phyloP scores from a whole-genome alignment of 148 eudicot species.

The Amaranthus palmeri region DNA sequence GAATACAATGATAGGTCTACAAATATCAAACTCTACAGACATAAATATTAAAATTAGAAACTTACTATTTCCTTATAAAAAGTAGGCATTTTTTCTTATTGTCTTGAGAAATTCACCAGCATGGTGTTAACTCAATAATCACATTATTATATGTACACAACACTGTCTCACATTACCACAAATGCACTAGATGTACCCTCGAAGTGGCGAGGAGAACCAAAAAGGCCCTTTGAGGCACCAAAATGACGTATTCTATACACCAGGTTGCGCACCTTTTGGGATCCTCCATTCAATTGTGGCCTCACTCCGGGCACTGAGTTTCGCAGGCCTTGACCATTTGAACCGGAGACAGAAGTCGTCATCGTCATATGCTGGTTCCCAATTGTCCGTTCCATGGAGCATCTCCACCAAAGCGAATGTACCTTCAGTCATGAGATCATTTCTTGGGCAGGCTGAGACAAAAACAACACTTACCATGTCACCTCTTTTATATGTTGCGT shows the following conservation, averaged over 20 bases:
- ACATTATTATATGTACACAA: background rate
- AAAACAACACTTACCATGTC: conserved; percentile 56
- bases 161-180: conserved; percentile 45
- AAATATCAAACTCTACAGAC: too few species aligned
- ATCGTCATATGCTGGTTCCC: conserved; percentile 82
- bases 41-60: too few species aligned
- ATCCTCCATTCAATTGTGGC: conserved; percentile 86
- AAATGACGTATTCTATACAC: conserved; percentile 78
- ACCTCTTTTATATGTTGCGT: conserved; percentile 65
- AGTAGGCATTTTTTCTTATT: too few species aligned
- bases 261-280: conserved; percentile 49
- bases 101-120: too few species aligned
- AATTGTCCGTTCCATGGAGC: conserved; percentile 50
- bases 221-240: conserved; percentile 71
- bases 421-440: conserved; percentile 91
- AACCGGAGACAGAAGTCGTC: conserved; percentile 85
- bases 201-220: conserved; percentile 64
- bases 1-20: too few species aligned
- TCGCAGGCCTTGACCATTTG: conserved; percentile 70
- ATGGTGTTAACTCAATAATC: too few species aligned
- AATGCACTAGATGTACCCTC: conserved; percentile 80
- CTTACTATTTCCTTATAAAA: too few species aligned
- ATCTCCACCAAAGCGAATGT: conserved; percentile 77
- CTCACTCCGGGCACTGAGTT: conserved; percentile 58
- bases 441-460: conserved; percentile 91